Evolutionary conservation across 768 basidiomycete species (phyloP).

Genomic region (Psilocybe azurescens): DNA sequence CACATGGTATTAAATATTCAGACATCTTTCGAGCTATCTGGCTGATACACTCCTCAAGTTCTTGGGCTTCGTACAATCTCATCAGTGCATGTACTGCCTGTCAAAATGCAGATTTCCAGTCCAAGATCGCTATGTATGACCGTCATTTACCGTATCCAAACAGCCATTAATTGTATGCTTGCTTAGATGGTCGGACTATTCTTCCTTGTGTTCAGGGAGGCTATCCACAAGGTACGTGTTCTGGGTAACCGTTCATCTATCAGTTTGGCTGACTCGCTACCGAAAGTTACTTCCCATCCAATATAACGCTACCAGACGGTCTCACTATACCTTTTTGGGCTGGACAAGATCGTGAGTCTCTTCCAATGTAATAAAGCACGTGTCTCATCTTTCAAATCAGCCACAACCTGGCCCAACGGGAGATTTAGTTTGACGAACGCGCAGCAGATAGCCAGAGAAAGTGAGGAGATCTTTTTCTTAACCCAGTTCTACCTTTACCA

Average conservation of each 20-base stretch:
- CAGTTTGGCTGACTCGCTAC: neutral
- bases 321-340: conserved; percentile 55
- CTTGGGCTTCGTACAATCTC: conserved; percentile 63
- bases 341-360: conserved; percentile 48
- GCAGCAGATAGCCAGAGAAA: too few relatives aligned
- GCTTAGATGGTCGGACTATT: conserved; percentile 21
- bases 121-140: conserved; percentile 36
- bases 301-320: conserved; percentile 33
- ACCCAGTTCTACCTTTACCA: too few relatives aligned
- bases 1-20: conserved; percentile 38
- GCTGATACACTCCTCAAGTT: conserved; percentile 35
- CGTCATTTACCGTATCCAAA: neutral
- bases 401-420: too few relatives aligned
- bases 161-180: neutral
- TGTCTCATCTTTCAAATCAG: too few relatives aligned
- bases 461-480: too few relatives aligned
- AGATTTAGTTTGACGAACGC: too few relatives aligned
- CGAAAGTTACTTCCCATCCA: conserved; percentile 47
- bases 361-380: too few relatives aligned
- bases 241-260: neutral
- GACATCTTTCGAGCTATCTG: neutral
- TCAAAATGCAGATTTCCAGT: conserved; percentile 36
- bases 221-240: conserved; percentile 15
- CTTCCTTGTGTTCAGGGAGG: conserved; percentile 10
- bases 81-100: conserved; percentile 56